Percentiles rank a stretch among this genome's conserved stretches.
Conservation (phyloP, 768 basidiomycete species). For the Tubosaeta sp. region DNA sequence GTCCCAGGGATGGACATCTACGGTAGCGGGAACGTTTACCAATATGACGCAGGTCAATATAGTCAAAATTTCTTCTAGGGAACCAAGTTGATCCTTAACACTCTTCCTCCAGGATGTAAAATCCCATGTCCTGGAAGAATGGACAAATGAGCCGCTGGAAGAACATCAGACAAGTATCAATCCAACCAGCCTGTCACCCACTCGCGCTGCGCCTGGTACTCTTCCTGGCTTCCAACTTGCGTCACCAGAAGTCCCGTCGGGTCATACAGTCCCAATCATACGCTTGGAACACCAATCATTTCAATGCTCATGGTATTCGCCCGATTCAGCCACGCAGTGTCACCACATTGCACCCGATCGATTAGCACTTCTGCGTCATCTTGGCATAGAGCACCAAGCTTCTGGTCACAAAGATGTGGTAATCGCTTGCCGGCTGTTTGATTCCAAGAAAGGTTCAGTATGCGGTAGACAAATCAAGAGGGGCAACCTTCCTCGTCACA, state of each 20-base stretch:
- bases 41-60: neutral
- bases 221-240: neutral
- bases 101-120: neutral
- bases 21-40: neutral
- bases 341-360: neutral
- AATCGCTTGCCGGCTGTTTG: slow-evolving; percentile 10
- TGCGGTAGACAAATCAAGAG: slow-evolving; percentile 9
- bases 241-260: neutral
- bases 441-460: neutral
- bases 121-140: neutral
- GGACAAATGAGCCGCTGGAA: neutral
- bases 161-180: neutral
- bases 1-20: slow-evolving; percentile 1
- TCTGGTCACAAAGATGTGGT: neutral
- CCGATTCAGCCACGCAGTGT: neutral
- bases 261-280: neutral
- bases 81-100: neutral
- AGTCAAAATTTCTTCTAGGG: neutral
- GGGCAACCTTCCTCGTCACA: slow-evolving; percentile 15
- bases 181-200: neutral
- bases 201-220: neutral
- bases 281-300: neutral
- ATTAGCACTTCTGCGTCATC: slow-evolving; percentile 14
- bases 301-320: slow-evolving; percentile 14
- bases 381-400: slow-evolving; percentile 8